Percentiles rank a stretch among this genome's conserved stretches.
These are phyloP conservation scores for Carex scoparia DNA, from an alignment of 176 grass and related monocot species.

Conservation along the genomic window DNA sequence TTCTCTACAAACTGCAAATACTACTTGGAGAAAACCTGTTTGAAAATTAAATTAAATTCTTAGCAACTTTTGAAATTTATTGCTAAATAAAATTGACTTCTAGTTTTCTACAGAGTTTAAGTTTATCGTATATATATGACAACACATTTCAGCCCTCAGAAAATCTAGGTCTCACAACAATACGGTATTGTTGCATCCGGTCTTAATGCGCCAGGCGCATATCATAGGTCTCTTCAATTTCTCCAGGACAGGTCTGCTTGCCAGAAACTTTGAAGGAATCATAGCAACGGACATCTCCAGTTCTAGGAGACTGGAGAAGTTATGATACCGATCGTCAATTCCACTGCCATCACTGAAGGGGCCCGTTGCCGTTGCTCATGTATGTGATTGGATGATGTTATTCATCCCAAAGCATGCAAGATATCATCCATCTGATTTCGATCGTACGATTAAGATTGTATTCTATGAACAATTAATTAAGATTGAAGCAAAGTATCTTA, in stretches of 20 bases:
- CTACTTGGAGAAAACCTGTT: background rate
- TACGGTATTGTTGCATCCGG: background rate
- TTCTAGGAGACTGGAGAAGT: background rate
- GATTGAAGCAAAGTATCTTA: background rate
- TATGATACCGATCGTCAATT: background rate
- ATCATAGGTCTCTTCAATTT: background rate
- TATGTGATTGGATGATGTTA: background rate
- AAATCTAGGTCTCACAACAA: conserved; percentile 7
- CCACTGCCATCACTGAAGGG: background rate
- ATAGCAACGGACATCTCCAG: background rate
- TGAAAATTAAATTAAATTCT: background rate
- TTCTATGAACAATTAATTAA: background rate
- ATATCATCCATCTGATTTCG: background rate
- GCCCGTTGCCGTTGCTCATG: conserved; percentile 17
- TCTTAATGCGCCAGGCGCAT: background rate
- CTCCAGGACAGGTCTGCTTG: background rate
- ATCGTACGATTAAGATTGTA: background rate
- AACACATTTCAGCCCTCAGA: background rate
- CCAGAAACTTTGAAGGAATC: background rate
- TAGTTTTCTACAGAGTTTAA: background rate
- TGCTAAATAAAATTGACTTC: background rate
- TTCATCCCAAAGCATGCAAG: conserved; percentile 6
- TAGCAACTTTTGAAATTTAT: background rate
- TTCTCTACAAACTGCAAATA: background rate
- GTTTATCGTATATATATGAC: background rate